Evolutionary conservation across 1,139 yeast species (phyloP).

Genomic region (Magnusiomyces tetraspermus): DNA sequence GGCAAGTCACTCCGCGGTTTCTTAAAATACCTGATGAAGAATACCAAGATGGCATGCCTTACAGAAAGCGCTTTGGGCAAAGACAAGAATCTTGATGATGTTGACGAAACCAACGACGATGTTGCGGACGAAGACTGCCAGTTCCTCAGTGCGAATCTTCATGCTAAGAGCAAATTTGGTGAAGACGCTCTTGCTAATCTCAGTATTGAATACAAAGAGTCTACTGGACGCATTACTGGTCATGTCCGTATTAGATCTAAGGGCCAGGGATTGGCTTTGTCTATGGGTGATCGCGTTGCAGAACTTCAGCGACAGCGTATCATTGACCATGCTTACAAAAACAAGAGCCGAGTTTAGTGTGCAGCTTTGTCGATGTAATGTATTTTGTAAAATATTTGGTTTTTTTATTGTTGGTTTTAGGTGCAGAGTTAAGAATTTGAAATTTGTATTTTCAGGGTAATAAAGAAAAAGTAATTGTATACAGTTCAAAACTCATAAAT

Average conservation of each 20-base stretch:
- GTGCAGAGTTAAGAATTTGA: too few species aligned
- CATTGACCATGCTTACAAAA: constrained; percentile 6
- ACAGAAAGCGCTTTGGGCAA: constrained; percentile 70
- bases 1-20: constrained; percentile 66
- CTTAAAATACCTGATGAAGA: constrained; percentile 64
- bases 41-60: constrained; percentile 89
- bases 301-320: constrained; percentile 26
- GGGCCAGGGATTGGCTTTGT: constrained; percentile 94
- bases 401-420: too few species aligned
- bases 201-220: constrained; percentile 73
- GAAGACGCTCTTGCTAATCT: constrained; percentile 96
- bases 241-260: constrained; percentile 95
- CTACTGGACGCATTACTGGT: constrained; percentile 69
- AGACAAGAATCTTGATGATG: constrained; percentile 8
- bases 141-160: constrained; percentile 87
- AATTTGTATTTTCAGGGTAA: too few species aligned
- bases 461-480: too few species aligned
- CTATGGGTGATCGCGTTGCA: constrained; percentile 91
- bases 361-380: too few species aligned
- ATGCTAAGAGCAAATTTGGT: constrained; percentile 89
- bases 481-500: too few species aligned
- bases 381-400: too few species aligned
- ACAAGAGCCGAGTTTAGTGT: background rate
- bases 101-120: constrained; percentile 19
- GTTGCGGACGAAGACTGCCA: constrained; percentile 53